Conservation (phyloP, 2,329 filamentous ascomycete species). For the Fusarium fracticaudum region DNA sequence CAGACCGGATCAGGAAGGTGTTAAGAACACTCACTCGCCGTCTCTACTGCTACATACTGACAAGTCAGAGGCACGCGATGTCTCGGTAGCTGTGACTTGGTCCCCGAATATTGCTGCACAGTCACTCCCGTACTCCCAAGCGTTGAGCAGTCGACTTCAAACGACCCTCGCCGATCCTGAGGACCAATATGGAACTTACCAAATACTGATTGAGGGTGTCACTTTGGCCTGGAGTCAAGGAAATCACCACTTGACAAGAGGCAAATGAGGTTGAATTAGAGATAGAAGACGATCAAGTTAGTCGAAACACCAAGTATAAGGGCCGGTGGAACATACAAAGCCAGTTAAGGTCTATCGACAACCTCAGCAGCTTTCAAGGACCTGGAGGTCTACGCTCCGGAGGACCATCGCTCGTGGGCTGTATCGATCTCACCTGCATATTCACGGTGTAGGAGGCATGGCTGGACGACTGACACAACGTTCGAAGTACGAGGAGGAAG, state of each 20-base stretch:
- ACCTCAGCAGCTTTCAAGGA: not conserved
- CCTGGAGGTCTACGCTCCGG: fast-evolving
- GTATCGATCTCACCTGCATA: not conserved
- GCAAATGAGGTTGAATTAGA: too few species aligned
- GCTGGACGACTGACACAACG: not conserved
- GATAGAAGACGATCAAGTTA: not conserved
- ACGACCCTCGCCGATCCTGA: not conserved
- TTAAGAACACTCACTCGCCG: not conserved
- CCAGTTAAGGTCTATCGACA: fast-evolving
- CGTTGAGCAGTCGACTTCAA: not conserved
- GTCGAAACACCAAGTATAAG: not conserved
- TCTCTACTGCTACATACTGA: not conserved
- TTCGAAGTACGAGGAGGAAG: not conserved
- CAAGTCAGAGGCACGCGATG: too few species aligned
- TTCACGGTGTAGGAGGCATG: not conserved
- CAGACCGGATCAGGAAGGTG: not conserved
- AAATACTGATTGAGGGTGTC: not conserved
- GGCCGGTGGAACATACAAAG: not conserved
- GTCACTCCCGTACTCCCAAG: too few species aligned
- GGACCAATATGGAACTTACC: not conserved
- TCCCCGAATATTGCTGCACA: too few species aligned
- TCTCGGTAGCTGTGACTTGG: not conserved
- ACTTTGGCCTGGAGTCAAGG: not conserved
- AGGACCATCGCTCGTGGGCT: too few species aligned
- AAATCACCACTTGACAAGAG: not conserved